Conservation (phyloP, 139 green algal species). For the Chlorella sp. region DNA sequence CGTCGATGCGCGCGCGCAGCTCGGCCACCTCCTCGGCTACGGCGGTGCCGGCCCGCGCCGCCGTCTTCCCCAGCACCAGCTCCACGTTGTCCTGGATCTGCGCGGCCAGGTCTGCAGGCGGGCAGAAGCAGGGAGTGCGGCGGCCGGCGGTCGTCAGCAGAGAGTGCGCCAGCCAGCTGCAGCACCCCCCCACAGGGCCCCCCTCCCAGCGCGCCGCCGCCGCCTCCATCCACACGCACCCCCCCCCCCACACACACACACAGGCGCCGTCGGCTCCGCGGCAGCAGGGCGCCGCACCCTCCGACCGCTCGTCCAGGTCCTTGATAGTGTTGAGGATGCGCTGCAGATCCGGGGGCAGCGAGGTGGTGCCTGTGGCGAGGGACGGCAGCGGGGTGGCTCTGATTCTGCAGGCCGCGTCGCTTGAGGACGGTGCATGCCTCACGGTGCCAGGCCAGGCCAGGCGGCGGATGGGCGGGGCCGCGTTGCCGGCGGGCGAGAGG, state of each 20-base stretch:
- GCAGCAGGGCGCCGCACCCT: constrained; percentile 31
- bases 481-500: not conserved
- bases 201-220: not conserved
- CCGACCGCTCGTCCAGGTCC: constrained; percentile 66
- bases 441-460: not conserved
- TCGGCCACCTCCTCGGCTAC: constrained; percentile 37
- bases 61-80: constrained; percentile 33
- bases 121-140: too few relatives aligned
- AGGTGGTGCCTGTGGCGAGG: constrained; percentile 34
- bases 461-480: not conserved
- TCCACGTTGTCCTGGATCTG: constrained; percentile 39
- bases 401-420: not conserved
- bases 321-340: constrained; percentile 77
- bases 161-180: too few relatives aligned
- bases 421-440: not conserved
- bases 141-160: too few relatives aligned
- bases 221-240: too few relatives aligned
- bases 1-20: constrained; percentile 45
- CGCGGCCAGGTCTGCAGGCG: constrained; percentile 40
- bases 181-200: too few relatives aligned
- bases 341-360: constrained; percentile 69
- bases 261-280: not conserved
- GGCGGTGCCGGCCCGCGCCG: constrained; percentile 1
- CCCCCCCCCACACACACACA: too few relatives aligned
- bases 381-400: not conserved